Evolutionary conservation across 2,329 filamentous ascomycete species (phyloP), one percentile per base, ranked within the genome.

Genomic region (Metarhizium humberi): DNA sequence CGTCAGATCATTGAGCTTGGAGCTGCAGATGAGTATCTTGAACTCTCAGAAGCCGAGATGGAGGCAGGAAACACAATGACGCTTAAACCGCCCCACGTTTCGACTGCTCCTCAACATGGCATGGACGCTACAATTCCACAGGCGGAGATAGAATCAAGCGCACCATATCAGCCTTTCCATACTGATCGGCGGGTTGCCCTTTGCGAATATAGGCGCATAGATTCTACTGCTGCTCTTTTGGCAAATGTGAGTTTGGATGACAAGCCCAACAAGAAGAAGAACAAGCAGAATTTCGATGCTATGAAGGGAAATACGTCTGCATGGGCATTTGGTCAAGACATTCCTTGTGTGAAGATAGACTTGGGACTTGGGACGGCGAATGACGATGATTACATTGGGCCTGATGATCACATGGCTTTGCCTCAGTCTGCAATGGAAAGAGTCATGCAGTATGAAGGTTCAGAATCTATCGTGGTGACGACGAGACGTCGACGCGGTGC

Each of bases 141-240:
- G 60, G 90, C 90, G 6, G 92, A 96, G 74, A 95, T 96, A 60
- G 94, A 99, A 67, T 96, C 92, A 1, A 96, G 92, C 65, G 88
- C 92, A 4, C 90, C 92, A 2, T 97, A 96, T 64, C 92, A 96
- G 64, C 92, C 94, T 1, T 96, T 97, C 74, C 92, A 97, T 68
- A 94, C 92, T 0, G 92, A 97, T 65, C 82, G 84, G 54, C 84
- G 92, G 3, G 88, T 97, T 48, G 82, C 79, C n/a, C 76, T 96
- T 32, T 88, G 85, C 61, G 80, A 90, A 46, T 88, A 86, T 65
- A 71, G 66, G 40, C 60, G 63, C 8, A 46, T 20, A 11, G 67
- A 73, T 13, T 65, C 69, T 8, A 63, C 75, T 20, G 71, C 75
- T 30, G 66, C 65, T 3, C 66, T 75, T 14, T 63, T 80, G 36